phyloP scores from a whole-genome alignment of 768 basidiomycete species.

The Cystobasidium onofrii region DNA sequence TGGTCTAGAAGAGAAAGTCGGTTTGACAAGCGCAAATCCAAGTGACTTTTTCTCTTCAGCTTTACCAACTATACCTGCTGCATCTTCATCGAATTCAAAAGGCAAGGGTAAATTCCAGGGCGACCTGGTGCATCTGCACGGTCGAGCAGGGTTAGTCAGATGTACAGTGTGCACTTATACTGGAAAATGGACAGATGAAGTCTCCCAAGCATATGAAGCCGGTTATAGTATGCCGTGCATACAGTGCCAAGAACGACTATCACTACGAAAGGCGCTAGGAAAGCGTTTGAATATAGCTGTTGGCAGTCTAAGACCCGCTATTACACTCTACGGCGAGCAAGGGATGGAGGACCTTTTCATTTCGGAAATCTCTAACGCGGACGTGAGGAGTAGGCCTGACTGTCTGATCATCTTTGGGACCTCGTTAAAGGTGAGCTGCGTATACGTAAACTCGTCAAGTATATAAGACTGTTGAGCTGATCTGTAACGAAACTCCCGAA shows the following conservation, averaged over 20 bases:
- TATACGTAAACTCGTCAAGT: background rate
- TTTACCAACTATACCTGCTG: constrained; percentile 17
- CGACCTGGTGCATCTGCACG: constrained; percentile 85
- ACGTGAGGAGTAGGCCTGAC: constrained; percentile 73
- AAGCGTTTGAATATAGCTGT: constrained; percentile 43
- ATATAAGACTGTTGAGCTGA: background rate
- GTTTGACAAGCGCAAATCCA: constrained; percentile 49
- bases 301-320: constrained; percentile 81
- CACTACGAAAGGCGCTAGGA: constrained; percentile 44
- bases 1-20: constrained; percentile 74
- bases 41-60: background rate
- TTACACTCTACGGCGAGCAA: constrained; percentile 93
- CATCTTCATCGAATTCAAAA: constrained; percentile 38
- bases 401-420: constrained; percentile 96
- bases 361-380: constrained; percentile 65
- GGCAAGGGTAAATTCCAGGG: constrained; percentile 54
- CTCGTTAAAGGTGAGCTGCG: constrained; percentile 74
- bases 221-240: constrained; percentile 78
- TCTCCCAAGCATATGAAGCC: constrained; percentile 58
- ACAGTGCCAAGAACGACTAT: constrained; percentile 72
- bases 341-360: constrained; percentile 71
- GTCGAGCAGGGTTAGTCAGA: constrained; percentile 82
- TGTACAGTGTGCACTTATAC: constrained; percentile 77
- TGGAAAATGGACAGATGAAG: constrained; percentile 59
- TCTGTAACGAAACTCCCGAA: background rate